These are phyloP conservation scores for Pichia paraexigua DNA, from an alignment of 805 yeast species.

Conservation along the genomic window DNA sequence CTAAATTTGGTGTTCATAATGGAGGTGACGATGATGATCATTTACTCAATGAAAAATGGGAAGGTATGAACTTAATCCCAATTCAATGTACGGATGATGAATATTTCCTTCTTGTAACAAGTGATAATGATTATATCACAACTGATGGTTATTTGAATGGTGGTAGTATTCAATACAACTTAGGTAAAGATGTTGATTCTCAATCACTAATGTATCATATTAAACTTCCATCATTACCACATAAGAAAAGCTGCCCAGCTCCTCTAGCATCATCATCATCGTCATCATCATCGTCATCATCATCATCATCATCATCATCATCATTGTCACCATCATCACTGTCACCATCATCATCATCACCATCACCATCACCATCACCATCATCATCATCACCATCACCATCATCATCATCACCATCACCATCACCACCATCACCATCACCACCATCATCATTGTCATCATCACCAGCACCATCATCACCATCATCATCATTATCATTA, in stretches of 20 bases:
- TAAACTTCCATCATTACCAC: constrained; percentile 21
- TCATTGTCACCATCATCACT: constrained; percentile 1
- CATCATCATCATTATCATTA: neutral
- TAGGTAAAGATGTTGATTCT: constrained; percentile 23
- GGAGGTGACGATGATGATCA: constrained; percentile 23
- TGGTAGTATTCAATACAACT: constrained; percentile 22
- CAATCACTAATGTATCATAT: constrained; percentile 26
- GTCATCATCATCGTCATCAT: neutral
- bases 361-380: neutral
- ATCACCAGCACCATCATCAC: neutral
- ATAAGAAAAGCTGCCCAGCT: constrained; percentile 4
- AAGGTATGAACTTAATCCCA: constrained; percentile 26
- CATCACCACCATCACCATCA: neutral
- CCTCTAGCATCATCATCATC: constrained; percentile 6
- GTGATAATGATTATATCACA: constrained; percentile 28
- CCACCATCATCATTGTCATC: neutral
- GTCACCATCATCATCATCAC: constrained; percentile 4
- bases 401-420: neutral
- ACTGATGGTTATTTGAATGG: constrained; percentile 24
- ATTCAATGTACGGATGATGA: constrained; percentile 26
- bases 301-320: neutral
- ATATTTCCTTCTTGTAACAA: constrained; percentile 20
- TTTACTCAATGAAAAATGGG: constrained; percentile 29
- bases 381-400: constrained; percentile 3
- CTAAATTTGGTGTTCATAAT: constrained; percentile 27